Percentiles rank a stretch among this genome's conserved stretches.
phyloP scores from a whole-genome alignment of 345 rosid genomes.

The Cardamine chenopodiifolia region DNA sequence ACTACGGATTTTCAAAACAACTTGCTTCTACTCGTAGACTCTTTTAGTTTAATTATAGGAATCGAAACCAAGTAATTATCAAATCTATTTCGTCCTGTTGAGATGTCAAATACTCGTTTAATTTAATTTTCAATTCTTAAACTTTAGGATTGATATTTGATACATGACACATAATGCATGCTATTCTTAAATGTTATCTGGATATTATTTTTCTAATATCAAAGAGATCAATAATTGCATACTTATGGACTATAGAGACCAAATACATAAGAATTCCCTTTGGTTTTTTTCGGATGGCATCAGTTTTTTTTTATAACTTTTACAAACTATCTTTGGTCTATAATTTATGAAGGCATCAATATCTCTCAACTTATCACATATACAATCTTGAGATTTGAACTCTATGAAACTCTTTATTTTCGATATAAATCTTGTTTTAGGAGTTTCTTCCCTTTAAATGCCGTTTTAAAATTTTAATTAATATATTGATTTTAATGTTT shows the following conservation, averaged over 20 bases:
- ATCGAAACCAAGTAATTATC: slow-evolving; percentile 15
- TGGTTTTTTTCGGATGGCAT: slow-evolving; percentile 8
- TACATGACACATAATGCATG: neutral
- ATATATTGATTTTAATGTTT: neutral
- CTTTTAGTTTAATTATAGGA: neutral
- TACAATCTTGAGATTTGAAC: neutral
- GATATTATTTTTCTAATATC: neutral
- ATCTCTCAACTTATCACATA: neutral
- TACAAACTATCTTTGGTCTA: neutral
- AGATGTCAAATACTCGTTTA: slow-evolving; percentile 1
- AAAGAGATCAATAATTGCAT: slow-evolving; percentile 1
- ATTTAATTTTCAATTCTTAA: neutral
- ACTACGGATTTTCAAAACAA: slow-evolving; percentile 30
- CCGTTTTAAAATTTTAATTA: neutral
- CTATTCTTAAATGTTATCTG: too few relatives aligned
- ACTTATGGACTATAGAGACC: neutral
- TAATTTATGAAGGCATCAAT: neutral
- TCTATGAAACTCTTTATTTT: neutral
- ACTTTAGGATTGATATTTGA: neutral
- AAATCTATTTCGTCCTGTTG: neutral
- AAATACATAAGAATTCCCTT: neutral
- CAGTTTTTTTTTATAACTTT: neutral
- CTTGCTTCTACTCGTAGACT: slow-evolving; percentile 35
- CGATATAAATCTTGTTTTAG: too few relatives aligned
- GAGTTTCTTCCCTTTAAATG: neutral